Base-by-base conservation (phyloP, 768 basidiomycete species). In the Gyrodon lividus region DNA sequence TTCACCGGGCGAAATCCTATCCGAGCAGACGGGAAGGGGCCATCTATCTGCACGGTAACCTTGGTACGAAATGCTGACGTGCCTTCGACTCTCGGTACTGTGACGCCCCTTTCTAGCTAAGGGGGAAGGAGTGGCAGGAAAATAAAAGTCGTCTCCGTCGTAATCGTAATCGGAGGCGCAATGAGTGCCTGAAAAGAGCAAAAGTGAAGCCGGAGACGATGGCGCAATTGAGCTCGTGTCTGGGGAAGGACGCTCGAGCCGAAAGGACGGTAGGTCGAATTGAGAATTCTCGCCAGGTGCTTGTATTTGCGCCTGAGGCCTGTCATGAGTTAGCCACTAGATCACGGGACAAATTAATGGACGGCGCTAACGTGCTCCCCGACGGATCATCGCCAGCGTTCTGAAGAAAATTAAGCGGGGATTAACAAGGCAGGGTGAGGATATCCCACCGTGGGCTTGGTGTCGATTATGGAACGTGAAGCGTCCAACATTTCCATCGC, bases 241-340 rank as follows among this genome's bases (percentile, higher is more conserved):
- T 20, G 55, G 40, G 12, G 63, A 55, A 2, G 61, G 64, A 23
- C 46, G 34, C 38, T 61, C 50, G 34, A 61, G 39, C 26, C 52
- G 52, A 50, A 66, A 53, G 12, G 50, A 59, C 8, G 55, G 54
- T 6, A 61, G 33, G 56, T 53, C 47, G 51, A 56, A 60, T 30
- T n/a, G 19, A 40, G 7, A n/a, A 37, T 7, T 37, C 17, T 17
- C 20, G 24, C 53, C 28, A 50, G 52, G 62, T 49, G 47, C 35
- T 58, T 53, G 52, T 14, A 22, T 42, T 52, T 41, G 17, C 33
- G 16, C 37, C 23, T 13, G 43, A 51, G 43, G 6, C 16, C 46
- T 46, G 23, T 19, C 34, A 46, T 16, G 26, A 14, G 13, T 44
- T 45, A 24, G 48, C 59, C 59, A 58, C 30, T 37, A 30, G 31